Percentiles rank a stretch among this genome's conserved stretches.
These are phyloP conservation scores for Eucalyptus guilfoylei DNA, from an alignment of 345 rosid species.

Conservation along the genomic window DNA sequence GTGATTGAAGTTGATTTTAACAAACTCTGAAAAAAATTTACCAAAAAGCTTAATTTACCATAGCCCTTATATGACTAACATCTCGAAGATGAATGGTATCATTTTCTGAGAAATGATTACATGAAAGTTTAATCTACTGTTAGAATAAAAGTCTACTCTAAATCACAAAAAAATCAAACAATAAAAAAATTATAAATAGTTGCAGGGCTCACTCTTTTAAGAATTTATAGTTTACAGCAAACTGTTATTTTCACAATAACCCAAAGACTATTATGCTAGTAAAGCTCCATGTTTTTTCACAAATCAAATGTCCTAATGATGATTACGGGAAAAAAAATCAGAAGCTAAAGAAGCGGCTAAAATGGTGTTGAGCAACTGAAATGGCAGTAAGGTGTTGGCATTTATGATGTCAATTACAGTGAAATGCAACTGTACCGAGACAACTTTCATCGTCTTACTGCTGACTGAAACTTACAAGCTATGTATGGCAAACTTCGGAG, in stretches of 20 bases:
- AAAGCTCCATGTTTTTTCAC: not conserved
- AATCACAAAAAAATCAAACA: no score
- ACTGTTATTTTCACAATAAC: no score
- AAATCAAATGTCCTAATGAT: not conserved
- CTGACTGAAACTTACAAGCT: not conserved
- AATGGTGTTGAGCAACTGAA: not conserved
- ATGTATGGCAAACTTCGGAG: not conserved
- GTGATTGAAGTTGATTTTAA: not conserved
- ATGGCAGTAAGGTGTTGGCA: not conserved
- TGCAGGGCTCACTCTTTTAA: no score
- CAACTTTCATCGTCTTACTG: not conserved
- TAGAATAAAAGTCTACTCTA: no score
- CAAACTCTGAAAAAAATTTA: no score
- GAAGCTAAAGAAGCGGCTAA: not conserved
- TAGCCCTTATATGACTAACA: not conserved
- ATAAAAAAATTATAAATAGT: no score
- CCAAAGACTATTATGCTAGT: no score
- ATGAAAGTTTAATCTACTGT: fast-evolving
- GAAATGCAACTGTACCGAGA: not conserved
- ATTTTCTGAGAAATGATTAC: no score
- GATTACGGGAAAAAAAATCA: not conserved
- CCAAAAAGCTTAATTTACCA: not conserved
- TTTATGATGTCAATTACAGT: not conserved
- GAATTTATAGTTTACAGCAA: no score
- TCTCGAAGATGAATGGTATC: not conserved